phyloP scores from a whole-genome alignment of 176 grass and related monocot genomes.

The Ampelocalamus luodianensis region DNA sequence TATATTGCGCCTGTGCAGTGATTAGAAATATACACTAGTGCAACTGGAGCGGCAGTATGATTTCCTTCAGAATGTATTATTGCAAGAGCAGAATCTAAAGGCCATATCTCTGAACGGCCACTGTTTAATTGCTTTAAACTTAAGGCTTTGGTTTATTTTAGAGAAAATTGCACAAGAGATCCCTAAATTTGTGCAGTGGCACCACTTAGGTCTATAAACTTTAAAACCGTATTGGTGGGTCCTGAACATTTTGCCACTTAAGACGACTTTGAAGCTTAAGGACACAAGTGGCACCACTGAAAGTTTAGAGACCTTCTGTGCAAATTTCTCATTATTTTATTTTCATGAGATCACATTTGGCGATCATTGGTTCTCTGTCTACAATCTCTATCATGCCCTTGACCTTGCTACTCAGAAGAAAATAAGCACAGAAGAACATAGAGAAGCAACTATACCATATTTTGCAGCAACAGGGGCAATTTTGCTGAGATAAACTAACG shows the following conservation, averaged over 20 bases:
- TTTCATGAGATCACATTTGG: slow-evolving; percentile 26
- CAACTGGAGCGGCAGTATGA: neutral
- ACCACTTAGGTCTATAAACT: slow-evolving; percentile 27
- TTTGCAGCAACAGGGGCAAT: slow-evolving; percentile 73
- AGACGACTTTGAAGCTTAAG: slow-evolving; percentile 6
- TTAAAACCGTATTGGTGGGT: slow-evolving; percentile 17
- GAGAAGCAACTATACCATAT: slow-evolving; percentile 64
- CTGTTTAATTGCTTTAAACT: neutral
- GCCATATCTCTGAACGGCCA: neutral
- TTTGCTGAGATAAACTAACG: slow-evolving; percentile 80
- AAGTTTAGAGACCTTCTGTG: neutral
- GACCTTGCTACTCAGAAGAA: slow-evolving; percentile 9
- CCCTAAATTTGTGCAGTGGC: neutral
- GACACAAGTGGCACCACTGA: neutral
- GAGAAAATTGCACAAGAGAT: slow-evolving; percentile 5
- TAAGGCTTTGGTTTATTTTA: neutral
- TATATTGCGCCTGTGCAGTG: neutral
- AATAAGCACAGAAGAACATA: slow-evolving; percentile 27
- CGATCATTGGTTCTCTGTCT: neutral
- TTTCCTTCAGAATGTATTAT: slow-evolving; percentile 14
- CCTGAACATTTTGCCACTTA: slow-evolving; percentile 33
- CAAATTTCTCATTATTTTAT: slow-evolving; percentile 20
- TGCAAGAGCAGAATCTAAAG: neutral
- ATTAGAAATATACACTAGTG: slow-evolving; percentile 20
- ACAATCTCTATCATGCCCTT: slow-evolving; percentile 17